Evolutionary conservation across 164 flowering plant species (phyloP).

Genomic region (Santalum album): DNA sequence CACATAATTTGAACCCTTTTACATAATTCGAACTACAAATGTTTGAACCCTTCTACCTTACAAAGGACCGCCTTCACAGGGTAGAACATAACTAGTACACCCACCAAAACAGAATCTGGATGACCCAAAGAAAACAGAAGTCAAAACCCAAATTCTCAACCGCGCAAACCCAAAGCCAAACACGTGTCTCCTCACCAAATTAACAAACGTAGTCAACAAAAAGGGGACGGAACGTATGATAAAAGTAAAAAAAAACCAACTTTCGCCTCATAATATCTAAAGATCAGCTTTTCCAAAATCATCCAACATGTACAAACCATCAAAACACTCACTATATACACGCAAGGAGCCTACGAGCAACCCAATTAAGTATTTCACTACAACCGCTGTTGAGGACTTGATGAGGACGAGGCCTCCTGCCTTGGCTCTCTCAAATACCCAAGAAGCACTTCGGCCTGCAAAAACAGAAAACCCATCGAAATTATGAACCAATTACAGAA

Average conservation of each 20-base stretch:
- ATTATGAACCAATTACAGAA: no score
- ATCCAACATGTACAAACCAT: conserved; percentile 38
- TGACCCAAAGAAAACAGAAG: conserved; percentile 19
- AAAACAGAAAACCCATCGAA: conserved; percentile 4
- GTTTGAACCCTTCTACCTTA: no score
- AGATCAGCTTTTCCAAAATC: conserved; percentile 12
- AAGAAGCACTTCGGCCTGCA: conserved; percentile 86
- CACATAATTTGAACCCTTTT: no score
- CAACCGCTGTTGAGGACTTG: conserved; percentile 26
- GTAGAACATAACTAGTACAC: no score
- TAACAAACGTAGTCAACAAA: neutral
- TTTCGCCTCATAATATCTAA: conserved; percentile 17
- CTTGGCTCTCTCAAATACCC: conserved; percentile 77
- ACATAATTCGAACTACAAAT: no score
- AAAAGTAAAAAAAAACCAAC: conserved; percentile 8
- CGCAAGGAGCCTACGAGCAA: conserved; percentile 14
- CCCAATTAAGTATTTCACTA: neutral
- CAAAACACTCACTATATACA: conserved; percentile 25
- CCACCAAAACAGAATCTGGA: conserved; percentile 12
- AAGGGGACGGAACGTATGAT: neutral
- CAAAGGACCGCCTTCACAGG: no score
- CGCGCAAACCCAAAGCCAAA: conserved; percentile 14
- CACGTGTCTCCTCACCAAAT: conserved; percentile 1
- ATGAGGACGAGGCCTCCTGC: conserved; percentile 43
- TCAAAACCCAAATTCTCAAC: conserved; percentile 22